A percentile compares a stretch with the other conserved stretches of the same genome.
Conservation (phyloP, 1,139 yeast genomes). For the Lodderomyces pseudojiufengensis region DNA sequence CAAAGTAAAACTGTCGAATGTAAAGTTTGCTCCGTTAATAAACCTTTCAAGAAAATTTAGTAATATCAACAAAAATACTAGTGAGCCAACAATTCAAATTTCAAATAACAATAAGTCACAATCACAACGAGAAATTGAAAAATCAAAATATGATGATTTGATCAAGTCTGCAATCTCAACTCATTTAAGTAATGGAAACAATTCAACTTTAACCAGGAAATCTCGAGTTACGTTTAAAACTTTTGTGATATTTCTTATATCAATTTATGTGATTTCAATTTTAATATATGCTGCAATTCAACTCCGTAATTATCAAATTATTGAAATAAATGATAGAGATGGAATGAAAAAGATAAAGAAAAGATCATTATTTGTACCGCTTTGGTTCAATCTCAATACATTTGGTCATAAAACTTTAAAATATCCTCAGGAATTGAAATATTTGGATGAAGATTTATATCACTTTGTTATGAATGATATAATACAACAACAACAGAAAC, state of each 20-base stretch:
- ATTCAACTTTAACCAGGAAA: not conserved
- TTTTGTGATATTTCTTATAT: not conserved
- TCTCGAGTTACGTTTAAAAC: not conserved
- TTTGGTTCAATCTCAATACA: slow-evolving; percentile 31
- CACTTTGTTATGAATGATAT: slow-evolving; percentile 17
- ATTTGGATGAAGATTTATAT: slow-evolving; percentile 24
- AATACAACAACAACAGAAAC: slow-evolving; percentile 10
- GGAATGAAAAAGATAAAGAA: slow-evolving; percentile 2
- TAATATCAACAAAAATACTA: too few species aligned
- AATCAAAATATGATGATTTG: slow-evolving; percentile 6
- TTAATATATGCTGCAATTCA: slow-evolving; percentile 22
- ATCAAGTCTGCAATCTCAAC: slow-evolving; percentile 5
- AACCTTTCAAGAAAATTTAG: too few species aligned
- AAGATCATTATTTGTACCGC: slow-evolving; percentile 24
- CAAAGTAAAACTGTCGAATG: too few species aligned
- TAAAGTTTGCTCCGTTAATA: too few species aligned
- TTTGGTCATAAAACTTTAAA: slow-evolving; percentile 18
- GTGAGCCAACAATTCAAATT: too few species aligned
- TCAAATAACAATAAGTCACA: too few species aligned
- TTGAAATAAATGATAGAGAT: slow-evolving; percentile 4
- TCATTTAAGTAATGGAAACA: slow-evolving; percentile 2
- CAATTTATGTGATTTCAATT: slow-evolving; percentile 13
- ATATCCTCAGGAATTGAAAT: slow-evolving; percentile 25
- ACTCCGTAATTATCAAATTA: slow-evolving; percentile 16
- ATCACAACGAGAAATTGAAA: not conserved